Percentiles rank a stretch among this genome's conserved stretches.
These are phyloP conservation scores for Zygoascus sp. DNA, from an alignment of 1,139 yeast species.

Conservation along the genomic window DNA sequence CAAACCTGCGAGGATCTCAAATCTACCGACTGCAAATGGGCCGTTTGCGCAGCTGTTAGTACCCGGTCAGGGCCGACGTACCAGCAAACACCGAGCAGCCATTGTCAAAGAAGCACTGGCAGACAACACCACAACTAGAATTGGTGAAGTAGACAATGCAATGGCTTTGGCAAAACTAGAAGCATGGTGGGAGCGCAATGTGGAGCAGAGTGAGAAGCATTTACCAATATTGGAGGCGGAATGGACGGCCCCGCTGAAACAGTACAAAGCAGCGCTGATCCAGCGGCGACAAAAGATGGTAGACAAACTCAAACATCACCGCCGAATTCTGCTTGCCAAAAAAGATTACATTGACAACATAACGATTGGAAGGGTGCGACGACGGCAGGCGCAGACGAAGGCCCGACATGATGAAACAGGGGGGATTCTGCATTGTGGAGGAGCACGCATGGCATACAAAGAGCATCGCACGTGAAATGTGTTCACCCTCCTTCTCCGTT, in stretches of 20 bases:
- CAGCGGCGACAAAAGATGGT: constrained; percentile 1
- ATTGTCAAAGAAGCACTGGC: constrained; percentile 12
- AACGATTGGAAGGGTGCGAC: not conserved
- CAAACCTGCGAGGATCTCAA: constrained; percentile 13
- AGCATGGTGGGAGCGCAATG: constrained; percentile 10
- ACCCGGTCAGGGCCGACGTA: constrained; percentile 17
- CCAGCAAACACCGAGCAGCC: constrained; percentile 3
- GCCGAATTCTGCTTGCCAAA: constrained; percentile 6
- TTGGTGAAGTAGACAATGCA: not conserved
- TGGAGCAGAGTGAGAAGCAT: not conserved
- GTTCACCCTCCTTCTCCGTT: too few relatives aligned
- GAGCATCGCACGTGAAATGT: too few relatives aligned
- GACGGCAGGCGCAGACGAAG: constrained; percentile 7
- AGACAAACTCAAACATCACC: constrained; percentile 1
- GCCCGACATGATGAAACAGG: not conserved
- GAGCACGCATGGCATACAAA: too few relatives aligned
- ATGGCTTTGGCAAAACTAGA: constrained; percentile 9
- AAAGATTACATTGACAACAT: constrained; percentile 9
- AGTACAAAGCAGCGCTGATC: not conserved
- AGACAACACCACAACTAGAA: constrained; percentile 3
- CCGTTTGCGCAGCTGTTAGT: constrained; percentile 19
- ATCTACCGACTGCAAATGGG: constrained; percentile 19
- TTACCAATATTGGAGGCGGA: not conserved
- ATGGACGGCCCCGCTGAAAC: constrained; percentile 5
- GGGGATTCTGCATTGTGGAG: too few relatives aligned